Base-by-base conservation (phyloP, 768 basidiomycete species). In the Suillus ampliporus region DNA sequence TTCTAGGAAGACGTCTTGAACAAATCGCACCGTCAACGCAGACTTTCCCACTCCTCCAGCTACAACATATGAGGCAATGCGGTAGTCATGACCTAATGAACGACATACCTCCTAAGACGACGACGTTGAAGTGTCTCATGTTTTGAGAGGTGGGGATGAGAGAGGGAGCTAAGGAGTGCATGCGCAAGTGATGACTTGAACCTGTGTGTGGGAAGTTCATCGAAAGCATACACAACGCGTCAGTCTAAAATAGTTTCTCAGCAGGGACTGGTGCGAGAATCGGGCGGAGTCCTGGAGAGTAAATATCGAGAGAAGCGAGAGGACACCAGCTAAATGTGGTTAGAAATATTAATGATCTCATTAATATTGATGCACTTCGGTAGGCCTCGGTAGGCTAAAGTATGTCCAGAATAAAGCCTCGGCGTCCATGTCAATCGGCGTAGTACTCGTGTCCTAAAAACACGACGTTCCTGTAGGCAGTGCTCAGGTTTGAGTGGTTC, bases 31-130 rank as follows among this genome's bases (percentile, higher is more conserved):
- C 71, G 91, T 92, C 38, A 95, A 80, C 14, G 93, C 91, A 28
- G 92, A 94, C 76, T 95, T 95, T 53, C 93, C 93, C 58, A 95
- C 92, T 26, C 93, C 93, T 69, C 93, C 93, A 71, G 92, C 92
- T 93, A 67, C 54, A 21, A 61, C 59, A 56, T 65, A 51, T 58
- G 59, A 57, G 26, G 59, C 59, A 68, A 58, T 44, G 57, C 51
- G 37, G 52, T 14, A 19, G 23, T 40, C 51, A 58, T n/a, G 28
- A 63, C 58, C 17, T 48, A 50, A 9, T 17, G 43, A 66, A 54
- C 35, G 46, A 74, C 84, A 65, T 68, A 91, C 91, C 91, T 69
- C 92, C 92, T 57, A 94, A 86, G 50, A 94, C 89, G 62, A 93
- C 91, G 26, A 89, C 86, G 72, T 86, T 90, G 78, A 86, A 91